Base-by-base conservation (phyloP, 179 eudicot genomes). In the Heliamphora pulchella region DNA sequence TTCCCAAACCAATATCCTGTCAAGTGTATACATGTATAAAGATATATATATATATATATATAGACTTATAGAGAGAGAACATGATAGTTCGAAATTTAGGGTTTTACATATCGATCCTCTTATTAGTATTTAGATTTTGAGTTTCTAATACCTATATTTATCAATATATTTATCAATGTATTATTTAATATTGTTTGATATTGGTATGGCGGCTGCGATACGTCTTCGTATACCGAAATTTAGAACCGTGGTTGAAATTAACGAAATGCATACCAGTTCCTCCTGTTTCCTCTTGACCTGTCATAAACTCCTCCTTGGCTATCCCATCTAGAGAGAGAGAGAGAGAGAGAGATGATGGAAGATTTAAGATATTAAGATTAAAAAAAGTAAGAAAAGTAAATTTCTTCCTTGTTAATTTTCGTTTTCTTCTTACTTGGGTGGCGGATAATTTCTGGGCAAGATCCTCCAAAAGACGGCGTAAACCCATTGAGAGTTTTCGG, bases 391-490 rank as follows among this genome's bases (percentile, higher is more conserved):
- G 31, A 31, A 31, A 31, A 31, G 31, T 31, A 31, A 31, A 31
- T 31, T 31, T 41, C 5, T 67, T 41, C 1, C 1, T 3, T 4
- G 3, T 68, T 6, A 46, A 5, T n/a, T n/a, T 3, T 18, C 22
- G 6, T 3, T 1, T 1, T 0, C 2, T 46, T 22, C 53, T 82
- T 87, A 86, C 90, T 85, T 86, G 58, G 91, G 91, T 17, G 91
- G 91, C 3, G 91, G 91, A 75, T 87, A 87, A 75, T 87, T 89
- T 85, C 91, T 86, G 1, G 91, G 91, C 83, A 87, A 81, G 82
- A 89, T 86, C 83, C 91, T 89, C 91, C 91, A 89, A 62, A 89
- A 89, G 75, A 89, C 91, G 53, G 91, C 91, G 86, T 89, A 89
- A 75, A 89, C 87, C 91, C 91, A 89, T 79, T 87, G 90, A 63